Conservation (phyloP, 2,329 filamentous ascomycete genomes). For the Ophiocordyceps australis region DNA sequence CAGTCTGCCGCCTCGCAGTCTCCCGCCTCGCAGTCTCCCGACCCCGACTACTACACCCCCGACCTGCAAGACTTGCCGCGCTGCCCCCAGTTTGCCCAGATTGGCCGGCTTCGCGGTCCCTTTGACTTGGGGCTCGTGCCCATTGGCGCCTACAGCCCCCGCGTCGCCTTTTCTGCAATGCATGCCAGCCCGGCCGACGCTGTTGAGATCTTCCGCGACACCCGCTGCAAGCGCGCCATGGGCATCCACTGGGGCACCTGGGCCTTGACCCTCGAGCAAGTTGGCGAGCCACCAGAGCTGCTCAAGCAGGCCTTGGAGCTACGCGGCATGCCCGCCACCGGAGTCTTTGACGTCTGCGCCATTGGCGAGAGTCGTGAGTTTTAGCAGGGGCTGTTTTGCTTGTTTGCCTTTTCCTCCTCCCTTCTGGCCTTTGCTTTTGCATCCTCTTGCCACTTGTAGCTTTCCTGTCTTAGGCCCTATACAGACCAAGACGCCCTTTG, state of each 20-base stretch:
- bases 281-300: constrained; percentile 61
- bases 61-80: constrained; percentile 48
- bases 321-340: constrained; percentile 49
- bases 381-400: too few relatives aligned
- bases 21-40: neutral
- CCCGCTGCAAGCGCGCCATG: constrained; percentile 57
- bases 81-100: constrained; percentile 73
- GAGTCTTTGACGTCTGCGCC: constrained; percentile 65
- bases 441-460: too few relatives aligned
- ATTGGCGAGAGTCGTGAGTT: constrained; percentile 75
- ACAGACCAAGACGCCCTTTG: too few relatives aligned
- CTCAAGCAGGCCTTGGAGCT: constrained; percentile 53
- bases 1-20: too few relatives aligned
- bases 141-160: constrained; percentile 73
- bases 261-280: constrained; percentile 71
- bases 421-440: too few relatives aligned
- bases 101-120: constrained; percentile 62
- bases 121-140: constrained; percentile 88
- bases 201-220: constrained; percentile 80
- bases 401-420: too few relatives aligned
- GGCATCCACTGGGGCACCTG: constrained; percentile 91
- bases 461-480: too few relatives aligned
- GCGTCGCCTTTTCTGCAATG: constrained; percentile 56
- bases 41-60: constrained; percentile 49
- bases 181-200: constrained; percentile 77